Percentiles rank a stretch among this genome's conserved stretches.
Conservation (phyloP, 2,329 filamentous ascomycete genomes). For the Exophiala spinifera region DNA sequence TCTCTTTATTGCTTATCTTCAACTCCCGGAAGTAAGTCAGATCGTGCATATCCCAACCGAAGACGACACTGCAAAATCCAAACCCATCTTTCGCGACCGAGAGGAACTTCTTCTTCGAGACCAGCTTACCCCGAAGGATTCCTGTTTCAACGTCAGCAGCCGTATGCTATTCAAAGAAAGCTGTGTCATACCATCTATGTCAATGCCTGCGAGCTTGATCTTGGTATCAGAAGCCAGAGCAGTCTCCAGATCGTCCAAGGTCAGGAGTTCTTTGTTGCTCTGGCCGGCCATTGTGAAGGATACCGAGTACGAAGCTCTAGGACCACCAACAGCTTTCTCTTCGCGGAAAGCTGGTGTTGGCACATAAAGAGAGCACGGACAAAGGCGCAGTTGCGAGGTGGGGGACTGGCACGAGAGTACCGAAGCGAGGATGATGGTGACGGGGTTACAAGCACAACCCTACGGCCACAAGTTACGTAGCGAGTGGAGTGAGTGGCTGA, state of each 20-base stretch:
- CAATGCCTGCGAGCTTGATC: constrained; percentile 83
- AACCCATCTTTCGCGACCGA: constrained; percentile 78
- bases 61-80: constrained; percentile 90
- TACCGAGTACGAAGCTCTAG: neutral
- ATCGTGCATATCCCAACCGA: constrained; percentile 98
- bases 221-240: constrained; percentile 69
- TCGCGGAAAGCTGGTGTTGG: neutral
- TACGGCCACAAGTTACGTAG: too few relatives aligned
- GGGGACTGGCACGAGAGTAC: neutral
- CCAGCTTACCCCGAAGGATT: constrained; percentile 80
- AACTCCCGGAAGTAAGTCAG: constrained; percentile 83
- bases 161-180: neutral
- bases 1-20: constrained; percentile 82
- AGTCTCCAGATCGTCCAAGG: constrained; percentile 61
- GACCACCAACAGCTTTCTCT: neutral
- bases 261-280: constrained; percentile 42
- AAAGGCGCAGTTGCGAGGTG: neutral
- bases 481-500: neutral
- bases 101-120: constrained; percentile 90
- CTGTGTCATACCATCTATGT: constrained; percentile 65
- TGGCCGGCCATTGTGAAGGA: constrained; percentile 15
- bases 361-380: neutral
- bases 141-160: constrained; percentile 21
- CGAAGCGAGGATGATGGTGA: neutral
- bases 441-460: too few relatives aligned